Percentiles rank a stretch among this genome's conserved stretches.
Conservation (phyloP, 805 yeast species). For the Diddensiella caesifluorescens region DNA sequence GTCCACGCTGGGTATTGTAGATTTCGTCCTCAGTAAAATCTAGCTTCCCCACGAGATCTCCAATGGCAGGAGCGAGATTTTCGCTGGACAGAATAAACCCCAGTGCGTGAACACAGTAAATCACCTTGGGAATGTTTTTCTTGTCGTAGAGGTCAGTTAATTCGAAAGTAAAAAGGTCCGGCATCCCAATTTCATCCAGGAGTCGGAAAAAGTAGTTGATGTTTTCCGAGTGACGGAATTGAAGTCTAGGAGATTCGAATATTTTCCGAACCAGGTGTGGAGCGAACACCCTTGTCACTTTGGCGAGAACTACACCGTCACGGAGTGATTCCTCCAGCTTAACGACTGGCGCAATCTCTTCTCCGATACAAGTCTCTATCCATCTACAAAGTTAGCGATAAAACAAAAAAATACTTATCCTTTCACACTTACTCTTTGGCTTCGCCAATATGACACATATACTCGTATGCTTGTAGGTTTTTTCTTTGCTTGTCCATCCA, state of each 20-base stretch:
- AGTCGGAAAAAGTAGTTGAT: constrained; percentile 74
- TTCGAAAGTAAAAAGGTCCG: constrained; percentile 85
- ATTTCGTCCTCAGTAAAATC: constrained; percentile 67
- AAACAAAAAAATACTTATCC: neutral
- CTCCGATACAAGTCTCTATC: constrained; percentile 62
- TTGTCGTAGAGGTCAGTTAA: constrained; percentile 88
- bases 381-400: constrained; percentile 37
- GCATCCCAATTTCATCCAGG: constrained; percentile 65
- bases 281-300: constrained; percentile 63
- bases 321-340: constrained; percentile 63
- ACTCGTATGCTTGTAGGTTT: constrained; percentile 58
- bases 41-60: constrained; percentile 55
- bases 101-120: constrained; percentile 87
- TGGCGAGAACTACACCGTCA: constrained; percentile 83
- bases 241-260: constrained; percentile 57
- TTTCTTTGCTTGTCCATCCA: constrained; percentile 41
- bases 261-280: constrained; percentile 56
- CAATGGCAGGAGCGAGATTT: constrained; percentile 55
- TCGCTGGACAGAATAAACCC: constrained; percentile 62
- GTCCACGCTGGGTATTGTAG: constrained; percentile 52
- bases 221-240: constrained; percentile 89
- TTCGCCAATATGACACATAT: constrained; percentile 72
- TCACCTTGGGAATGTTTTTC: constrained; percentile 87
- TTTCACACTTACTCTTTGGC: constrained; percentile 46
- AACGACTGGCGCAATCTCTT: constrained; percentile 50